Conservation (phyloP, 2,329 filamentous ascomycete genomes). For the Alternaria dauci region DNA sequence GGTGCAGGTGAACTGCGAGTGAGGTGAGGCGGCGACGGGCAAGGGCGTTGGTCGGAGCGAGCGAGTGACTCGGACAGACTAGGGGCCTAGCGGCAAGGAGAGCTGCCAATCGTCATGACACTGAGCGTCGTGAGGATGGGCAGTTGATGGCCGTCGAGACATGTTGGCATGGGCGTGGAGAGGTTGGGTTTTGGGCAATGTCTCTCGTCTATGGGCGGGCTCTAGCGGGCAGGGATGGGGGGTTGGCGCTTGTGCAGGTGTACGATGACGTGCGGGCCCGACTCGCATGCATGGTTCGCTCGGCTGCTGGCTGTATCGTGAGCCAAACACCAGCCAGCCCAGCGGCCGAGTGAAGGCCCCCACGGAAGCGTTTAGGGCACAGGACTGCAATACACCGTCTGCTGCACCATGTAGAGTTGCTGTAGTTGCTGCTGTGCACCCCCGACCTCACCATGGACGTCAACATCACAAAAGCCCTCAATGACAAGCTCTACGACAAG, state of each 20-base stretch:
- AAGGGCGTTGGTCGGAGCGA: conserved; percentile 20
- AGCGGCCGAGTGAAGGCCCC: background rate
- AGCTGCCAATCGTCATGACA: conserved; percentile 20
- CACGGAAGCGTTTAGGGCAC: too few relatives aligned
- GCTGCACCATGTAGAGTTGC: conserved; percentile 40
- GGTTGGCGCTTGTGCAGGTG: conserved; percentile 21
- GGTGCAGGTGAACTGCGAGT: conserved; percentile 28
- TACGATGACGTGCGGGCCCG: conserved; percentile 38
- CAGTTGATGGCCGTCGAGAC: conserved; percentile 2
- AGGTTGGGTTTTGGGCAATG: conserved; percentile 15
- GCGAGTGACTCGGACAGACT: conserved; percentile 8
- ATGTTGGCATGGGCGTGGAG: background rate
- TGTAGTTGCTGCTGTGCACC: background rate
- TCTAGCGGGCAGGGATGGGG: conserved; percentile 22
- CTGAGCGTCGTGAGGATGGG: background rate
- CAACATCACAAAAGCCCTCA: conserved; percentile 87
- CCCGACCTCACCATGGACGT: conserved; percentile 72
- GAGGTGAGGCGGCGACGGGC: conserved; percentile 15
- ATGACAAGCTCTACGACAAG: conserved; percentile 99
- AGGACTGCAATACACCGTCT: conserved; percentile 16
- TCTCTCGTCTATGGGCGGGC: conserved; percentile 24
- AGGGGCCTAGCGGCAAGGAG: conserved; percentile 9
- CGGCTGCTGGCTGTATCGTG: conserved; percentile 5
- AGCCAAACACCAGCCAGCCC: conserved; percentile 11
- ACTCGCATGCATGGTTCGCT: conserved; percentile 15